Conservation (phyloP, 163 green algal genomes). For the Smithsoniella earleae region DNA sequence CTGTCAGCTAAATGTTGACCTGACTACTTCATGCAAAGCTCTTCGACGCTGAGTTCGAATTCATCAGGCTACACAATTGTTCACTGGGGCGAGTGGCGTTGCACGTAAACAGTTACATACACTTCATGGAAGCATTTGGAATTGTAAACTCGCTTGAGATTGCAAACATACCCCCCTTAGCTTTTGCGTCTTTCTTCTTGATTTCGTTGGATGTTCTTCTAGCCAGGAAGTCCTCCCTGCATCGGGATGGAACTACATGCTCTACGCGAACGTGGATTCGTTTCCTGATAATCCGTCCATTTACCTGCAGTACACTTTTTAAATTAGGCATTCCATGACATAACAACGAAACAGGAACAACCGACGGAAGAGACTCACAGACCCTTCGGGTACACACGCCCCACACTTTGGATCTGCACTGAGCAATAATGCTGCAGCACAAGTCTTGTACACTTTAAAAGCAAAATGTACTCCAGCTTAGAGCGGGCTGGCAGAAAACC, state of each 20-base stretch:
- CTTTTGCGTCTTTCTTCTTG: conserved; percentile 72
- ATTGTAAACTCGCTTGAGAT: not conserved
- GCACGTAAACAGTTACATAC: not conserved
- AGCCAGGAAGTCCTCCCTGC: conserved; percentile 90
- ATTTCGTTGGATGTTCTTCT: conserved; percentile 74
- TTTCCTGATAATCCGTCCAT: conserved; percentile 87
- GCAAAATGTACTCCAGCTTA: not conserved
- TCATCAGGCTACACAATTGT: not conserved
- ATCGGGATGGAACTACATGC: conserved; percentile 86
- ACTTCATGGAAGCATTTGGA: not conserved
- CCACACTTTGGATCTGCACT: no score
- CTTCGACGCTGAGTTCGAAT: not conserved
- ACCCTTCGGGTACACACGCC: no score
- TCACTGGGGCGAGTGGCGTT: no score
- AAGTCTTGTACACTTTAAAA: not conserved
- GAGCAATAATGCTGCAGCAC: not conserved
- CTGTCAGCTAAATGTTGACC: not conserved
- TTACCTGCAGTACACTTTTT: conserved; percentile 53
- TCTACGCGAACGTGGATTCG: conserved; percentile 95
- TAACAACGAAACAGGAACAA: not conserved
- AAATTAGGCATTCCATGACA: not conserved
- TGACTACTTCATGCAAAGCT: not conserved
- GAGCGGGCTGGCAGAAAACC: not conserved
- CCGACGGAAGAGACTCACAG: no score
- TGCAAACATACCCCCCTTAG: conserved; percentile 46